Base-by-base conservation (phyloP, 768 basidiomycete genomes). In the Boletales sp. region DNA sequence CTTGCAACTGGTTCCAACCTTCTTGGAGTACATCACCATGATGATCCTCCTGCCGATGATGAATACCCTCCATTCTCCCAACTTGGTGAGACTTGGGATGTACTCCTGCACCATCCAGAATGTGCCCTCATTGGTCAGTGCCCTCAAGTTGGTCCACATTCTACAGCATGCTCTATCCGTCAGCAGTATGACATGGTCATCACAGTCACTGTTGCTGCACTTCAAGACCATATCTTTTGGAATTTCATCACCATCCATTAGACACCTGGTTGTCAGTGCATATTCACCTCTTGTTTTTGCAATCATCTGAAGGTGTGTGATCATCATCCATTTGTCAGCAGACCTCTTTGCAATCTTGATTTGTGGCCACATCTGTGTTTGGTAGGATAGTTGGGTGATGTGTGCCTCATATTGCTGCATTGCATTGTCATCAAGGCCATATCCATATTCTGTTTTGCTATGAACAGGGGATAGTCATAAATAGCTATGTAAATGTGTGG, bases 281-380 rank as follows among this genome's bases (percentile, higher is more conserved):
- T 37, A 46, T 9, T 13, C 1, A 5, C 41, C 25, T 0, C 17
- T 25, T 18, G 1, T 18, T 5, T 32, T 14, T 8, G 53, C 44
- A 8, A 50, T 33, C 28, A 46, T 21, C 5, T 49, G 25, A 2
- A 49, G 18, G 2, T 41, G 32, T 5, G 14, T n/a, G 4, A 17
- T 28, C 4, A 39, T 50, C 6, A 17, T 13, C 44, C 43, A 46
- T 14, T 50, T 50, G 3, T 21, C 21, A 14, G 35, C 35, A 1
- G 44, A 34, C 13, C 11, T 4, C 3, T 11, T 5, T 2, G 41
- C 7, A 1, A 28, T n/a, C 9, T 13, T 17, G 8, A 50, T 31
- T 0, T 40, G 53, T 3, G 53, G 53, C 53, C 48, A 54, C 19
- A 54, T 32, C 8, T 42, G 39, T 0, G 46, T 48, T 14, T 48